Conservation (phyloP, 768 basidiomycete species). For the Sporobolomyces roseus region DNA sequence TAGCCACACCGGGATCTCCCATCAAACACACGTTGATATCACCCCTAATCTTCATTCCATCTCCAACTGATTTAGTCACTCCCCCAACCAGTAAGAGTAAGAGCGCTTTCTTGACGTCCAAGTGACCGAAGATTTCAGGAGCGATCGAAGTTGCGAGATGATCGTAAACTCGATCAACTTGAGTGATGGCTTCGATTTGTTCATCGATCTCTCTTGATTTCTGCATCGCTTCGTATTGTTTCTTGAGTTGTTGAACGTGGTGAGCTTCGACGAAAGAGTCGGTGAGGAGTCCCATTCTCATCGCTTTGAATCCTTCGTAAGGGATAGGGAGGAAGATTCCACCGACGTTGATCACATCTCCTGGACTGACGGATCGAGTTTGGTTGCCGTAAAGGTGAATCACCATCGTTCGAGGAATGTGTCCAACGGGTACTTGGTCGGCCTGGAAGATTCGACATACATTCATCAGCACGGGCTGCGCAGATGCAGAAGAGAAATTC, state of each 20-base stretch:
- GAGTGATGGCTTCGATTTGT: conserved; percentile 63
- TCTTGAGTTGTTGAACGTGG: conserved; percentile 88
- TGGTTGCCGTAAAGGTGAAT: conserved; percentile 86
- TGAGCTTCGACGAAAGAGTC: conserved; percentile 95
- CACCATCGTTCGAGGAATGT: conserved; percentile 98
- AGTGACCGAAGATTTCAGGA: conserved; percentile 96
- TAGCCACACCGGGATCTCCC: conserved; percentile 99
- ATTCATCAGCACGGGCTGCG: not conserved
- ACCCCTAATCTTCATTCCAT: conserved; percentile 98
- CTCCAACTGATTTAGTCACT: conserved; percentile 88
- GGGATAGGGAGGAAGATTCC: conserved; percentile 96
- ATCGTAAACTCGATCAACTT: conserved; percentile 70
- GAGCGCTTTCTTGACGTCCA: conserved; percentile 94
- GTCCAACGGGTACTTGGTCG: conserved; percentile 98
- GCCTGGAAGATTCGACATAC: conserved; percentile 56
- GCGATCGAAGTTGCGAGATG: conserved; percentile 90
- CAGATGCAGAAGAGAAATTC: not conserved
- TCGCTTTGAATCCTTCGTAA: conserved; percentile 94
- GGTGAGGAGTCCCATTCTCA: conserved; percentile 91
- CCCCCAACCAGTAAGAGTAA: conserved; percentile 89
- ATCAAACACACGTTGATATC: conserved; percentile 96
- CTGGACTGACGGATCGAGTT: conserved; percentile 86
- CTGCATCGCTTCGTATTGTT: conserved; percentile 94
- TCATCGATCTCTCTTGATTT: conserved; percentile 75
- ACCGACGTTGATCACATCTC: conserved; percentile 91